These are phyloP conservation scores for Penicillium waksmanii DNA, from an alignment of 495 filamentous ascomycete species.

Conservation along the genomic window DNA sequence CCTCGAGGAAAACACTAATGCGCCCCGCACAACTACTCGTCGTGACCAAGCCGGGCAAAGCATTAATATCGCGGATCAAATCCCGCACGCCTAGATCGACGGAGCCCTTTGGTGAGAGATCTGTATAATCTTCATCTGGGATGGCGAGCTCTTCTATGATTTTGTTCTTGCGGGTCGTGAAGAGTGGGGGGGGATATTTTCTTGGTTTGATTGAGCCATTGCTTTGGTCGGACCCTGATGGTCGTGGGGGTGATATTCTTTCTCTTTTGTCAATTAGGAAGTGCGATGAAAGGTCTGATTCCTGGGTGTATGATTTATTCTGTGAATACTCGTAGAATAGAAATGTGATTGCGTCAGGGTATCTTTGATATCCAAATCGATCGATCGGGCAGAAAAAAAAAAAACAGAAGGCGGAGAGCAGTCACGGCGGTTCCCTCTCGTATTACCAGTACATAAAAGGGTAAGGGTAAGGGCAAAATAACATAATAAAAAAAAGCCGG, in stretches of 20 bases:
- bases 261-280: neutral
- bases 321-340: too few relatives aligned
- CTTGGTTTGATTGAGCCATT: neutral
- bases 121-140: conserved; percentile 68
- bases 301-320: too few relatives aligned
- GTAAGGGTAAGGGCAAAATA: conserved; percentile 3
- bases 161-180: conserved; percentile 61
- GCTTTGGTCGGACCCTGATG: neutral
- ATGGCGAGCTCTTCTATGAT: conserved; percentile 68
- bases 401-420: conserved; percentile 24
- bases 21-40: conserved; percentile 91
- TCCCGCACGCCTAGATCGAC: conserved; percentile 77
- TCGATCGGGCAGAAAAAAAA: conserved; percentile 15
- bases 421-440: neutral
- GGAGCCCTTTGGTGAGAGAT: conserved; percentile 83
- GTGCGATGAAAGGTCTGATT: too few relatives aligned
- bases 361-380: conserved; percentile 9
- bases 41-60: conserved; percentile 72
- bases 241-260: neutral
- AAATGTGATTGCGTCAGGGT: conserved; percentile 17
- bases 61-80: conserved; percentile 77
- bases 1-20: conserved; percentile 84
- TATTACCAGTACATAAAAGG: conserved; percentile 16
- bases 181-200: conserved; percentile 42
- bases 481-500: conserved; percentile 16